Conservation (phyloP, 176 grass and related monocot genomes). For the Bromus sterilis region DNA sequence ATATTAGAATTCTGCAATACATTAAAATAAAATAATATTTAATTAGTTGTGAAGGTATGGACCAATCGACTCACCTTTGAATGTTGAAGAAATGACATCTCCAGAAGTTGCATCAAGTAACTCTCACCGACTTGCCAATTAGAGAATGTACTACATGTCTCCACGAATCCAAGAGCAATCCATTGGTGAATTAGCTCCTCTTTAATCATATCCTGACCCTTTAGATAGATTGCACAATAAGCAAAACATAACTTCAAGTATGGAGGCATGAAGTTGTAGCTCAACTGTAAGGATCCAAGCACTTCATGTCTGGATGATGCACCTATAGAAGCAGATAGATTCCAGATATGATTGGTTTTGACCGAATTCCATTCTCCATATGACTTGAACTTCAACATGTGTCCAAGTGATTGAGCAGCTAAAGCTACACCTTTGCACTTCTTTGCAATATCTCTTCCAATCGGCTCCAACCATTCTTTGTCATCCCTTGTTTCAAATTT, state of each 20-base stretch:
- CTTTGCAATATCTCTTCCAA: not conserved
- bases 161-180: not conserved
- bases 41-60: too few species aligned
- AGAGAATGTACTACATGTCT: not conserved
- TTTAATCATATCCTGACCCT: not conserved
- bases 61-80: not conserved
- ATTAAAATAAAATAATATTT: too few species aligned
- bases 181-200: conserved; percentile 24
- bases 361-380: not conserved
- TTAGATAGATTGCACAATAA: conserved; percentile 12
- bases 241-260: conserved; percentile 5
- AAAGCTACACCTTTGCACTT: conserved; percentile 5
- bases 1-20: too few species aligned
- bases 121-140: not conserved
- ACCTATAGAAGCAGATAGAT: too few species aligned
- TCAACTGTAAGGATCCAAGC: not conserved
- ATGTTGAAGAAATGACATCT: not conserved
- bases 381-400: not conserved
- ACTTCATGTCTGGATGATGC: not conserved
- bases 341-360: not conserved
- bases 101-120: not conserved
- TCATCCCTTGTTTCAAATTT: not conserved
- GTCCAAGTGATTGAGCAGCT: conserved; percentile 12
- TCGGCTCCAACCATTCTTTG: not conserved
- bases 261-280: not conserved